phyloP scores from a whole-genome alignment of 495 filamentous ascomycete species.

The Hypoxylon fuscum region DNA sequence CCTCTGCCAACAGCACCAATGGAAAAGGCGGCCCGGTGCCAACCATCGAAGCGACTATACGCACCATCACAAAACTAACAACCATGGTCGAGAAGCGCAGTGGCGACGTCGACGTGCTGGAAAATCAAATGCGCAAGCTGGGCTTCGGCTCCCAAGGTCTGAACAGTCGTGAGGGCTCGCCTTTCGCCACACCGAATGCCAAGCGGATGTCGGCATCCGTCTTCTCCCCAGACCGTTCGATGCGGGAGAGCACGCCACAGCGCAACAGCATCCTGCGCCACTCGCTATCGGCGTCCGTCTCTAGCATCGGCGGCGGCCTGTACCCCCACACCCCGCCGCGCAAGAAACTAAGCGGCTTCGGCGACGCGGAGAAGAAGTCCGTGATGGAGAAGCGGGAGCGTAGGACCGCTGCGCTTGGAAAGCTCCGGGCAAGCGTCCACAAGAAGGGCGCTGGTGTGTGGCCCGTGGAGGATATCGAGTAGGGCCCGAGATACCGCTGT shows the following conservation, averaged over 20 bases:
- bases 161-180: constrained; percentile 66
- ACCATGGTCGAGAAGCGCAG: constrained; percentile 87
- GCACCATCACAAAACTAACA: constrained; percentile 92
- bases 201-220: constrained; percentile 55
- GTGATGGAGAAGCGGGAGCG: constrained; percentile 63
- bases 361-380: constrained; percentile 56
- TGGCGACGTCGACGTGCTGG: constrained; percentile 87
- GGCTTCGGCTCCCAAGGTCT: constrained; percentile 60
- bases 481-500: background rate
- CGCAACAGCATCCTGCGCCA: constrained; percentile 51
- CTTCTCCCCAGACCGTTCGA: constrained; percentile 64
- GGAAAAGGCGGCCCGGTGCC: constrained; percentile 63
- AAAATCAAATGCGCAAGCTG: constrained; percentile 80
- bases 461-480: constrained; percentile 45
- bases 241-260: constrained; percentile 51
- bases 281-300: constrained; percentile 56
- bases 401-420: constrained; percentile 62
- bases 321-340: constrained; percentile 49
- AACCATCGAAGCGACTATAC: constrained; percentile 89
- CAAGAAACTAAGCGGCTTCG: constrained; percentile 67
- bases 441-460: constrained; percentile 51
- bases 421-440: constrained; percentile 49
- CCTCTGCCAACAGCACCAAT: constrained; percentile 59
- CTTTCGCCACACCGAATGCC: constrained; percentile 69
- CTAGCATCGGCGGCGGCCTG: constrained; percentile 52